Percentiles rank a stretch among this genome's conserved stretches.
phyloP scores from a whole-genome alignment of 140 eudicot species.

The Bidens hawaiensis region DNA sequence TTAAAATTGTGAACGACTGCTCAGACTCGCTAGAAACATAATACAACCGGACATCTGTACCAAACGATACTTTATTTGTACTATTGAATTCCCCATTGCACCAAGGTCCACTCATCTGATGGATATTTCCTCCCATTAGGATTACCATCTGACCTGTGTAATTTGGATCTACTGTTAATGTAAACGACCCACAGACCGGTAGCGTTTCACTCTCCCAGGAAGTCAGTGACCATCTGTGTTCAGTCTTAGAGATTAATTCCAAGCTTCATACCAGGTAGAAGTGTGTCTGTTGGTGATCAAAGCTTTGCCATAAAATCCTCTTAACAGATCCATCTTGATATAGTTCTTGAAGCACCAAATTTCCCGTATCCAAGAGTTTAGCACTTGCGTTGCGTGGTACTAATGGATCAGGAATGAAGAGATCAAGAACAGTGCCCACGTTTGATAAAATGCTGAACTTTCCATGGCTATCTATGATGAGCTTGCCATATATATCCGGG shows the following conservation, averaged over 20 bases:
- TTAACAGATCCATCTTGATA: conserved; percentile 13
- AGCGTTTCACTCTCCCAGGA: conserved; percentile 24
- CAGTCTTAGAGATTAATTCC: conserved; percentile 39
- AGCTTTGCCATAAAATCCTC: conserved; percentile 42
- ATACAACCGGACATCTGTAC: not conserved
- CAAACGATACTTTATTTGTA: not conserved
- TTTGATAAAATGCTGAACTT: conserved; percentile 12
- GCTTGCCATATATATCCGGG: conserved; percentile 13
- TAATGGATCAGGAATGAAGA: conserved; percentile 7
- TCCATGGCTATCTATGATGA: conserved; percentile 32
- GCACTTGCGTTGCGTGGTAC: conserved; percentile 15
- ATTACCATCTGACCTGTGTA: conserved; percentile 18
- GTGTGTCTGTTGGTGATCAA: conserved; percentile 49
- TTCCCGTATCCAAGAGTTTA: conserved; percentile 27
- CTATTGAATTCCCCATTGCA: conserved; percentile 10
- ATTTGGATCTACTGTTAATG: conserved; percentile 14
- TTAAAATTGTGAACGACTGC: conserved; percentile 25
- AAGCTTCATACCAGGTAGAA: conserved; percentile 50
- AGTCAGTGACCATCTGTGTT: conserved; percentile 35
- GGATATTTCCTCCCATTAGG: conserved; percentile 18
- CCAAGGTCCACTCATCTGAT: conserved; percentile 38
- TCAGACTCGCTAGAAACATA: conserved; percentile 26
- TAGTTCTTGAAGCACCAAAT: conserved; percentile 28
- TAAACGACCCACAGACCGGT: conserved; percentile 15
- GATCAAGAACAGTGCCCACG: conserved; percentile 5